A percentile compares a stretch with the other conserved stretches of the same genome.
phyloP scores from a whole-genome alignment of 768 basidiomycete genomes.

The Termitomyces sp. region DNA sequence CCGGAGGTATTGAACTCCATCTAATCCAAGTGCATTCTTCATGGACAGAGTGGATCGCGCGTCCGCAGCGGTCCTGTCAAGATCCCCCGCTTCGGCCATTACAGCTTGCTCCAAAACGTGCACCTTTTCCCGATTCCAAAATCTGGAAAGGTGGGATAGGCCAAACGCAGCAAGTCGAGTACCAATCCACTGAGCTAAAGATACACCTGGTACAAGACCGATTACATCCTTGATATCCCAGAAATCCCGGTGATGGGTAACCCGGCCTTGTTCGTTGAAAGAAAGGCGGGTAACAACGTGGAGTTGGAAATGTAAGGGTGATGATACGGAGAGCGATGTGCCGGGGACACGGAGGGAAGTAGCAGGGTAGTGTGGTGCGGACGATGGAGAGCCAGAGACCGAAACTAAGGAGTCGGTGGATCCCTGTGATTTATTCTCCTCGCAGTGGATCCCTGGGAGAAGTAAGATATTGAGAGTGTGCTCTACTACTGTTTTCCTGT shows the following conservation, averaged over 20 bases:
- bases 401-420: slow-evolving; percentile 40
- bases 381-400: slow-evolving; percentile 26
- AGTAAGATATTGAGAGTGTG: slow-evolving; percentile 77
- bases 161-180: slow-evolving; percentile 59
- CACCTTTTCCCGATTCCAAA: slow-evolving; percentile 25
- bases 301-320: slow-evolving; percentile 72
- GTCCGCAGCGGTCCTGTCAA: slow-evolving; percentile 17
- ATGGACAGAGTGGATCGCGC: slow-evolving; percentile 14
- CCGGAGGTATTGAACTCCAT: slow-evolving; percentile 14
- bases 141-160: slow-evolving; percentile 40
- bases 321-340: slow-evolving; percentile 56
- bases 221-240: slow-evolving; percentile 82
- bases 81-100: slow-evolving; percentile 15
- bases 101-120: slow-evolving; percentile 9
- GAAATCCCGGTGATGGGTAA: slow-evolving; percentile 76
- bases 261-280: slow-evolving; percentile 80
- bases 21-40: slow-evolving; percentile 22
- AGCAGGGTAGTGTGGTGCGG: slow-evolving; percentile 31
- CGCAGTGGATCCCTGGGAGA: slow-evolving; percentile 67
- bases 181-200: slow-evolving; percentile 65
- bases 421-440: slow-evolving; percentile 30
- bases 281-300: slow-evolving; percentile 69
- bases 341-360: slow-evolving; percentile 53
- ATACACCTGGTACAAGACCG: slow-evolving; percentile 67
- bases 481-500: slow-evolving; percentile 67